phyloP scores from a whole-genome alignment of 2,329 filamentous ascomycete species.

The Cladophialophora yegresii region DNA sequence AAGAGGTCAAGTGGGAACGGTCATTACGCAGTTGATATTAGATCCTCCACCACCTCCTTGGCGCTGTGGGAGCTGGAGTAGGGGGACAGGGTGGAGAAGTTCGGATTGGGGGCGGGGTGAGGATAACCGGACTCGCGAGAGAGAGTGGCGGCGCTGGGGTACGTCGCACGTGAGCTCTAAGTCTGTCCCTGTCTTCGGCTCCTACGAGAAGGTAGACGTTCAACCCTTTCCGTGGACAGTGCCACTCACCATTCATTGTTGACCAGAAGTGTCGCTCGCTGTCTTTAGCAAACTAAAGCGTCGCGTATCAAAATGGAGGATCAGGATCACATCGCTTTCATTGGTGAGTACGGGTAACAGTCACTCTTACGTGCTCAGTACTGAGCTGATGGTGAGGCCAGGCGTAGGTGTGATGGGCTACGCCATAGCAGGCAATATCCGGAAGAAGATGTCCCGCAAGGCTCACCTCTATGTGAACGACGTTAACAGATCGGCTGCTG shows the following conservation, averaged over 20 bases:
- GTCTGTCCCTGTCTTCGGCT: not conserved
- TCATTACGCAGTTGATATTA: not conserved
- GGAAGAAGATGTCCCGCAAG: constrained; percentile 1
- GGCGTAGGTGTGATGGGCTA: constrained; percentile 14
- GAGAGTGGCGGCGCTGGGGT: not conserved
- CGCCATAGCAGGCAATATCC: constrained; percentile 5
- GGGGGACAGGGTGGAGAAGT: not conserved
- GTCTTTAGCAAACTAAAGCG: not conserved
- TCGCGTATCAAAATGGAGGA: not conserved
- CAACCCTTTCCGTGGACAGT: not conserved
- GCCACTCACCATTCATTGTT: too few species aligned
- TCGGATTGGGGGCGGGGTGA: not conserved
- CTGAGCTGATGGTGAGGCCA: constrained; percentile 4
- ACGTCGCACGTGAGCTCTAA: not conserved
- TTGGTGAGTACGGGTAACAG: not conserved
- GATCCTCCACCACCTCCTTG: not conserved
- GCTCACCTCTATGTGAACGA: not conserved
- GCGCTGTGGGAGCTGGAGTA: too few species aligned
- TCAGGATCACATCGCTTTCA: constrained; percentile 4
- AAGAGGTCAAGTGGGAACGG: not conserved
- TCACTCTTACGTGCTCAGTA: constrained; percentile 8
- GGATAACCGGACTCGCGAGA: not conserved
- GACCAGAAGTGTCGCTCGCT: not conserved
- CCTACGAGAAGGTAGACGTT: not conserved
- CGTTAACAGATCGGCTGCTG: not conserved